Conservation (phyloP, 1,284 basidiomycete genomes). For the Puccinia coronata region DNA sequence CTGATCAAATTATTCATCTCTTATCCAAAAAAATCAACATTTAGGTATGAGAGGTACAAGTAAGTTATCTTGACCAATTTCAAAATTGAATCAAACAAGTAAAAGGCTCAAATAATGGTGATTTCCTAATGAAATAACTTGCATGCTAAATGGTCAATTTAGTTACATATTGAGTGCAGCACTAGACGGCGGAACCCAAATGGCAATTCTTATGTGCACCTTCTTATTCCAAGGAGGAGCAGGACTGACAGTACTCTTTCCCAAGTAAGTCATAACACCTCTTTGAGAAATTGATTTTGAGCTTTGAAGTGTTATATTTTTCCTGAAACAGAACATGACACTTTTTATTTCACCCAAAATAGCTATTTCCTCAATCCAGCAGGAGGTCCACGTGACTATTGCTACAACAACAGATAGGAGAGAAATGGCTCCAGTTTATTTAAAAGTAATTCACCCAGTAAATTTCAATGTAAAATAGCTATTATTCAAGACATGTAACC, state of each 20-base stretch:
- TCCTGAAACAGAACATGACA: neutral
- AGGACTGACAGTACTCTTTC: slow-evolving; percentile 31
- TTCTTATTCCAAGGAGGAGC: slow-evolving; percentile 47
- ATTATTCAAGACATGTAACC: no score
- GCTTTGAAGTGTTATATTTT: no score
- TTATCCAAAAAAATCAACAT: neutral
- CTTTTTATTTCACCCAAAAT: neutral
- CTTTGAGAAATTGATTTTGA: neutral
- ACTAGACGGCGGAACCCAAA: slow-evolving; percentile 48
- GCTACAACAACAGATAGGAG: slow-evolving; percentile 3
- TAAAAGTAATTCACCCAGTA: neutral
- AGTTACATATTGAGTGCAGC: slow-evolving; percentile 49
- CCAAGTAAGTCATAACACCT: slow-evolving; percentile 19
- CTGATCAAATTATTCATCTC: slow-evolving; percentile 5
- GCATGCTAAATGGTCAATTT: neutral
- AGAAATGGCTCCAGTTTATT: neutral
- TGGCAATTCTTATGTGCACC: slow-evolving; percentile 35
- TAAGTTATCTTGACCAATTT: slow-evolving; percentile 27
- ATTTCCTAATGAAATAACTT: neutral
- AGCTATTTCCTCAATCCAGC: slow-evolving; percentile 47
- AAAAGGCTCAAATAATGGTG: neutral
- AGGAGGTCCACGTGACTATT: slow-evolving; percentile 31
- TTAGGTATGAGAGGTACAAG: slow-evolving; percentile 48
- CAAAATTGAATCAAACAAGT: neutral
- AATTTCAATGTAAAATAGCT: no score